A percentile compares a stretch with the other conserved stretches of the same genome.
Evolutionary conservation across 345 rosid species (phyloP).

Genomic region (Euphorbia pulcherrima): DNA sequence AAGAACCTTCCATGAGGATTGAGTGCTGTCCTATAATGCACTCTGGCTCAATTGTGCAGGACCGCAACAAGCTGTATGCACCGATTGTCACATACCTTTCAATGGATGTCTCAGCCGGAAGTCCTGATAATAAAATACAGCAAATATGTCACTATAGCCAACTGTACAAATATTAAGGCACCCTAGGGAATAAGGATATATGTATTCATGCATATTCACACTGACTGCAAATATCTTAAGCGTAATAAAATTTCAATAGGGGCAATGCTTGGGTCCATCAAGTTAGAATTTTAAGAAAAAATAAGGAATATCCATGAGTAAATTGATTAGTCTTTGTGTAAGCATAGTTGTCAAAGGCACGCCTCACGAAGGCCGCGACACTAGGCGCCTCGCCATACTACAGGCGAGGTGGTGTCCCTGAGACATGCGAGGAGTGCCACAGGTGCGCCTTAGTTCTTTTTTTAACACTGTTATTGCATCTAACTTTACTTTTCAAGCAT

Average conservation of each 20-base stretch:
- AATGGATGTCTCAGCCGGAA: constrained; percentile 81
- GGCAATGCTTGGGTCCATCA: too few relatives aligned
- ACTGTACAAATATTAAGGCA: not conserved
- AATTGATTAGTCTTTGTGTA: too few relatives aligned
- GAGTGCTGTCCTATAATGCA: constrained; percentile 96
- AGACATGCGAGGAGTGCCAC: too few relatives aligned
- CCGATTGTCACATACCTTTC: constrained; percentile 92
- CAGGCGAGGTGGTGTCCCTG: too few relatives aligned
- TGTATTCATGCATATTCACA: not conserved
- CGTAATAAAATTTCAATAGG: not conserved
- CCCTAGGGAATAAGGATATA: not conserved
- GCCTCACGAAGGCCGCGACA: too few relatives aligned
- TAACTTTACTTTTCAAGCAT: too few relatives aligned
- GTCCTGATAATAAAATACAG: constrained; percentile 44
- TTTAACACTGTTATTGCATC: too few relatives aligned
- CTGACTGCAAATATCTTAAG: not conserved
- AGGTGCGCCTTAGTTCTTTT: too few relatives aligned
- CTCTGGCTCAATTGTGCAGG: constrained; percentile 96
- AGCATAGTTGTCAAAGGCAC: too few relatives aligned
- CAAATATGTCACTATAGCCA: not conserved
- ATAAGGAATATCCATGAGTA: not conserved
- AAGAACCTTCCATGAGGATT: constrained; percentile 94
- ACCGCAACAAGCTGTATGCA: constrained; percentile 75
- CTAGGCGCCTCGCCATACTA: too few relatives aligned
- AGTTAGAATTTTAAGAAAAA: not conserved